phyloP scores from a whole-genome alignment of 2,329 filamentous ascomycete species.

The Colletotrichum acutatum region DNA sequence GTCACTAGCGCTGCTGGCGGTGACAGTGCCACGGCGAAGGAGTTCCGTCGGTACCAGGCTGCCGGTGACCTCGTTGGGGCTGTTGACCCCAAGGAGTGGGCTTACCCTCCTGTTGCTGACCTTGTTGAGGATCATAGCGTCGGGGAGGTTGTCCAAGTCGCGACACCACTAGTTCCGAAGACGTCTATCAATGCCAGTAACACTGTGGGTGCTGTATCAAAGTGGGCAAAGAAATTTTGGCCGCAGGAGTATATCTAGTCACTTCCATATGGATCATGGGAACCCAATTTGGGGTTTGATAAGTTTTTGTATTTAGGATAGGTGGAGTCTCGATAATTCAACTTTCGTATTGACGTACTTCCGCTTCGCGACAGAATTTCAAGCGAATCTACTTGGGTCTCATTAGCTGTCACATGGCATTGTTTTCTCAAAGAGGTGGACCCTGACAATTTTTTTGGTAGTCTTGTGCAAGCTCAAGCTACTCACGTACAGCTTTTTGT shows the following conservation, averaged over 20 bases:
- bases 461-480: not conserved
- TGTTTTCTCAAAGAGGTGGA: not conserved
- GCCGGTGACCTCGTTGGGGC: slow-evolving; percentile 11
- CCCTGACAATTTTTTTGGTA: not conserved
- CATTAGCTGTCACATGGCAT: not conserved
- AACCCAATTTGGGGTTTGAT: not conserved
- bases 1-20: slow-evolving; percentile 15
- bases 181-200: not conserved
- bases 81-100: slow-evolving; percentile 13
- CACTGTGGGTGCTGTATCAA: not conserved
- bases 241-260: not conserved
- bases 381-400: not conserved
- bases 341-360: not conserved
- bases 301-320: not conserved
- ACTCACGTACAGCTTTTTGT: not conserved
- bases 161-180: not conserved
- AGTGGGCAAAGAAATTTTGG: not conserved
- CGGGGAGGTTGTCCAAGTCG: not conserved
- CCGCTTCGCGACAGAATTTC: not conserved
- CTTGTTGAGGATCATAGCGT: not conserved
- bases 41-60: not conserved
- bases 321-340: not conserved
- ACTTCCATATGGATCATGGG: not conserved
- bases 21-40: not conserved
- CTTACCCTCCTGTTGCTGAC: slow-evolving; percentile 19